phyloP scores from a whole-genome alignment of 495 filamentous ascomycete genomes.

The Aspergillus affinis region DNA sequence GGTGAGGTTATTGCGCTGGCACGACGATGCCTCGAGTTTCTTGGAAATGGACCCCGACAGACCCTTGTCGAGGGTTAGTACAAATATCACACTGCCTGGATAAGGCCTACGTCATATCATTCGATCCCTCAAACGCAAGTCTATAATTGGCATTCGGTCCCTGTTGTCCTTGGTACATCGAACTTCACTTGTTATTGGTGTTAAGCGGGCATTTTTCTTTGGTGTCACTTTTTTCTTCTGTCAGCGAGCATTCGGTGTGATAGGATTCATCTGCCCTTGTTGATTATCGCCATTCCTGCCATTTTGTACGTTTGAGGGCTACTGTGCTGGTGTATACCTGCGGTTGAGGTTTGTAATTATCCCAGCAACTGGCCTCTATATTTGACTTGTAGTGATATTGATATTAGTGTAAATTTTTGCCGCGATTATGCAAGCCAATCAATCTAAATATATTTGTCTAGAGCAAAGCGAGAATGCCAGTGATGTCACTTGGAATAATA shows the following conservation, averaged over 20 bases:
- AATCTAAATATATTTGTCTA: neutral
- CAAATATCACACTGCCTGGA: constrained; percentile 15
- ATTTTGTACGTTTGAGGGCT: neutral
- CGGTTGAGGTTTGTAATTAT: constrained; percentile 36
- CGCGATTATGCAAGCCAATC: neutral
- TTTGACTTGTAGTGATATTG: constrained; percentile 27
- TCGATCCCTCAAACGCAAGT: constrained; percentile 15
- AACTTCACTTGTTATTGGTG: constrained; percentile 25
- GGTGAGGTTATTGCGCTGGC: constrained; percentile 93
- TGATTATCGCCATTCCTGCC: neutral
- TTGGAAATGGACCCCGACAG: constrained; percentile 62
- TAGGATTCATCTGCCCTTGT: constrained; percentile 18
- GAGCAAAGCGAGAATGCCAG: neutral
- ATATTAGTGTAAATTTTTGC: constrained; percentile 15
- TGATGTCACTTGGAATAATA: neutral
- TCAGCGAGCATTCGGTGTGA: constrained; percentile 44
- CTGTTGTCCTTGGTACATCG: constrained; percentile 16
- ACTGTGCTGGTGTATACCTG: constrained; percentile 27
- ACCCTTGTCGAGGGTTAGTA: constrained; percentile 56
- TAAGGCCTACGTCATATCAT: constrained; percentile 14
- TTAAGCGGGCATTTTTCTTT: constrained; percentile 39
- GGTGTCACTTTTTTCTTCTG: constrained; percentile 26
- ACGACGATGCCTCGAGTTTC: constrained; percentile 80
- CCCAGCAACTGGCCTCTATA: constrained; percentile 34
- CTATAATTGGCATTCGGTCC: constrained; percentile 10